These are phyloP conservation scores for Tilletia setariae DNA, from an alignment of 1,284 basidiomycete genomes.

Conservation along the genomic window DNA sequence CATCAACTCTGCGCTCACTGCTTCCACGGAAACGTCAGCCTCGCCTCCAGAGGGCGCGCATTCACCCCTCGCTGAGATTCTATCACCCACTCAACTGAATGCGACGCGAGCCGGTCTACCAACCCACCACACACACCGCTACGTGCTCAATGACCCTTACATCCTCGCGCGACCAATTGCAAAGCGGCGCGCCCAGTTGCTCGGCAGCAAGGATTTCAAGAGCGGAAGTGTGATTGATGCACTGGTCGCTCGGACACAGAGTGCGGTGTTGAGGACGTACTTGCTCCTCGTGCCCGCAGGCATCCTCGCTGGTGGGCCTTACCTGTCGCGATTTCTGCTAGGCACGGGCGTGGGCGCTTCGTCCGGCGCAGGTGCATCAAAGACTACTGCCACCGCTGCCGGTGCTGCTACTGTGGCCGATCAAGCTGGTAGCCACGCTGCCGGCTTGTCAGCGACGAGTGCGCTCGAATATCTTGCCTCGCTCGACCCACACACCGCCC, in stretches of 20 bases:
- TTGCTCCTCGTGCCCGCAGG: not conserved
- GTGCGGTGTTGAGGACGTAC: constrained; percentile 2
- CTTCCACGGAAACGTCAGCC: too few species aligned
- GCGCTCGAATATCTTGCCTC: not conserved
- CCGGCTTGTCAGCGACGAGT: too few species aligned
- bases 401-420: not conserved
- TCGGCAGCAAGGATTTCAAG: not conserved
- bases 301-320: not conserved
- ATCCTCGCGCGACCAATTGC: constrained; percentile 1
- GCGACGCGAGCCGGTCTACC: not conserved
- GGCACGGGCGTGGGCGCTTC: not conserved
- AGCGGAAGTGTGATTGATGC: not conserved
- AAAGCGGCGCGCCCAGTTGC: constrained; percentile 1
- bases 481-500: not conserved
- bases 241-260: not conserved
- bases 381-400: not conserved
- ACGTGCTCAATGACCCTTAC: not conserved
- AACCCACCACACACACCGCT: not conserved
- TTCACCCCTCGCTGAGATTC: not conserved
- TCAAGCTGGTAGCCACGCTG: not conserved
- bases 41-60: too few species aligned
- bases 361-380: not conserved
- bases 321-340: not conserved
- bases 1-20: not conserved
- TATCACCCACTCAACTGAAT: not conserved